Percentiles rank a stretch among this genome's conserved stretches.
Conservation (phyloP, 257 asterid genomes). For the Schizonepeta tenuifolia region DNA sequence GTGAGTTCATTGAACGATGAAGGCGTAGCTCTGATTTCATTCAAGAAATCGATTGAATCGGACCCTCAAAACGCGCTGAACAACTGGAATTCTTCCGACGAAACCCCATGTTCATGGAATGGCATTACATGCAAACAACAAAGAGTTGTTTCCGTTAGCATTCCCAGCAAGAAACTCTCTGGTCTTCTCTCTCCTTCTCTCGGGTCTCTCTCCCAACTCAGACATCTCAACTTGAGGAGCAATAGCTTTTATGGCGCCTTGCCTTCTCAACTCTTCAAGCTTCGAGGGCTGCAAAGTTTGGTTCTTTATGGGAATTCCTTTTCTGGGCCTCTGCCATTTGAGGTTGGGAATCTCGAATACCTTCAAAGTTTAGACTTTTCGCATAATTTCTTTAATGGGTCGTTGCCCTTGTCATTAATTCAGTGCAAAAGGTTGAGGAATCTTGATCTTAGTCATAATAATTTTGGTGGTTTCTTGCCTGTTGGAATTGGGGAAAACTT, state of each 20-base stretch:
- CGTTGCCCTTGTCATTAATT: constrained; percentile 60
- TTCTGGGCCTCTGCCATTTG: constrained; percentile 76
- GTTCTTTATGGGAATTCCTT: constrained; percentile 81
- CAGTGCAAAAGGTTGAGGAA: constrained; percentile 63
- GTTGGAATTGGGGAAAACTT: constrained; percentile 64
- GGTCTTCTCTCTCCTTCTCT: constrained; percentile 78
- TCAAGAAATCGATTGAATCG: constrained; percentile 60
- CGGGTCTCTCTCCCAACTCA: constrained; percentile 73
- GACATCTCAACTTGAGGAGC: constrained; percentile 78
- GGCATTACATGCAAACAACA: constrained; percentile 81
- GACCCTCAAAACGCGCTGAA: constrained; percentile 80
- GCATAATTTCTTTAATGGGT: constrained; percentile 66
- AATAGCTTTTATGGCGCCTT: constrained; percentile 64
- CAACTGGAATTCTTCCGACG: constrained; percentile 73
- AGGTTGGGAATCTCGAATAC: constrained; percentile 61
- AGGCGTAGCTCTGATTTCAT: constrained; percentile 70
- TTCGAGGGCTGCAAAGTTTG: constrained; percentile 70
- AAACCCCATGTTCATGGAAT: constrained; percentile 91
- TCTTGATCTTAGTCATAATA: constrained; percentile 64
- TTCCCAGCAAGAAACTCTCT: constrained; percentile 72
- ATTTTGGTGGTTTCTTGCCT: constrained; percentile 66
- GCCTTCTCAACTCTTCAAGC: constrained; percentile 60
- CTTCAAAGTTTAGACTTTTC: constrained; percentile 74
- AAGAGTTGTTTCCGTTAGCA: constrained; percentile 68
- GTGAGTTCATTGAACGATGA: constrained; percentile 72